Base-by-base conservation (phyloP, 1,284 basidiomycete species). In the Sanghuangporus sanghuang region DNA sequence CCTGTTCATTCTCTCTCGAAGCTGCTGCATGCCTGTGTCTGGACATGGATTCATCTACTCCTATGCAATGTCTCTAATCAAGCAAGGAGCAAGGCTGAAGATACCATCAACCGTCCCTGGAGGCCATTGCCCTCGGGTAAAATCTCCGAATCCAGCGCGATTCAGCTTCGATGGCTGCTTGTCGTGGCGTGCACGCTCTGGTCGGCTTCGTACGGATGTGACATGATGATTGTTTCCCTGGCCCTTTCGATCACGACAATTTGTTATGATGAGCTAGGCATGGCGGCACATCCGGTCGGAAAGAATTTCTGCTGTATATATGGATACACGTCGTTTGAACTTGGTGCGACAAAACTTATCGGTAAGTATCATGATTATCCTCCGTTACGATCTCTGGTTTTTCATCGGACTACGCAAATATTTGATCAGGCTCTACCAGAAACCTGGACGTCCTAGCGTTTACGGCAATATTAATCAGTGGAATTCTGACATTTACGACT, bases 401-500 rank as follows among this genome's bases (percentile, higher is more conserved):
- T 7, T 40, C 39, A 7, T 7, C n/a, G n/a, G n/a, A n/a, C n/a
- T n/a, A n/a, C n/a, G n/a, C n/a, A n/a, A n/a, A n/a, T n/a, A n/a
- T n/a, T n/a, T n/a, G n/a, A n/a, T n/a, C n/a, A n/a, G n/a, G n/a
- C n/a, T n/a, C n/a, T n/a, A n/a, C n/a, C 12, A 44, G 12, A 3
- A 12, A 44, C 14, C 42, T 44, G 5, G 42, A 44, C 42, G 12
- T 5, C 3, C 3, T 44, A 14, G 4, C 42, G 12, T n/a, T 44
- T 6, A 14, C 42, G 5, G 42, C 42, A n/a, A 44, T 44, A 5
- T 6, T 44, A 14, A 6, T 44, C 5, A 44, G 42, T 44, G 42
- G 42, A 14, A 6, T 14, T 14, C 42, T 44, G 42, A 44, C 18
- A 6, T 44, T 44, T n/a, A 75, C 75, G 8, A 76, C 75, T 5